Base-by-base conservation (phyloP, 352 stramenopile species). In the Phytophthora megakarya region DNA sequence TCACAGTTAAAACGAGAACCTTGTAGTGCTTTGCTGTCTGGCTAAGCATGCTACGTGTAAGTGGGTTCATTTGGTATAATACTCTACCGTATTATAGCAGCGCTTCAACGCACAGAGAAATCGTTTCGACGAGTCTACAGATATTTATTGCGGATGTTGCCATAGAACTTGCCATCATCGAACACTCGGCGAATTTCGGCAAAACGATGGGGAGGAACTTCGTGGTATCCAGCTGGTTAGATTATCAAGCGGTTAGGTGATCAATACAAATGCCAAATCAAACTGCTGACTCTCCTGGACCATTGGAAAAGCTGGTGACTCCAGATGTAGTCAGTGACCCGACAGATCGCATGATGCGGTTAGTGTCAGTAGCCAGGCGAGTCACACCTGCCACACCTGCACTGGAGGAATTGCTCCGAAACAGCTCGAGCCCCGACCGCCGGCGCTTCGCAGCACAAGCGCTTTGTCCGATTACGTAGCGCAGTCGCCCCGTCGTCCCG, bases 391-490 rank as follows among this genome's bases (percentile, higher is more conserved):
- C n/a, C 59, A 55, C 59, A 61, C 42, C 50, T 62, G 55, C 55
- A 61, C 30, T 65, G 33, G 12, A 10, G 54, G 61, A 70, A 70
- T 65, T 54, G 40, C 51, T 45, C 35, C 26, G 45, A n/a, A 18
- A 48, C 25, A 67, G 48, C 43, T 19, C 56, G 47, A 49, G 21
- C 35, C 52, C 15, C 43, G 4, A 43, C 16, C 45, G 9, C 13
- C 37, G 38, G 38, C 38, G 38, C 26, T 38, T 37, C 37, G 35
- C 42, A 37, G 53, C 42, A 50, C 23, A 26, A 22, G 26, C 19
- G 12, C 40, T 44, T 65, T 59, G 28, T 51, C 45, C 47, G 61
- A 65, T 70, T 61, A 70, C 54, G 55, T 61, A 70, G 39, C 49
- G 19, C 28, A 62, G 30, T 68, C 42, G 48, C 55, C 47, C 42